Evolutionary conservation across 2,329 filamentous ascomycete species (phyloP).

Genomic region (Aspergillus brunneoviolaceus): DNA sequence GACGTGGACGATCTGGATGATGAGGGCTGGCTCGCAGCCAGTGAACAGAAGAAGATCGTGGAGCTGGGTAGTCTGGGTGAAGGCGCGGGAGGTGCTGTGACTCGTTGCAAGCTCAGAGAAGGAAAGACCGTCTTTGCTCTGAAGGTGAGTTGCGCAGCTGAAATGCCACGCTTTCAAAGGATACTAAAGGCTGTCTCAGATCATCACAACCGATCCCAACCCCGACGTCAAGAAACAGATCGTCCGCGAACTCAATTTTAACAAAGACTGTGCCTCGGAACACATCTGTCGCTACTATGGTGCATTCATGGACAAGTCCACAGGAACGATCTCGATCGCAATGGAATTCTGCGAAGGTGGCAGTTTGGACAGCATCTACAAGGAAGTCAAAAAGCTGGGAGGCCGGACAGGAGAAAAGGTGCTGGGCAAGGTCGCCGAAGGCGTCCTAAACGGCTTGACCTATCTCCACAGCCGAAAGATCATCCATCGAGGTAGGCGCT

Average conservation of each 20-base stretch:
- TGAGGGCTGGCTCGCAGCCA: slow-evolving; percentile 91
- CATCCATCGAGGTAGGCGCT: slow-evolving; percentile 70
- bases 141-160: slow-evolving; percentile 63
- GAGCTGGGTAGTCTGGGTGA: slow-evolving; percentile 90
- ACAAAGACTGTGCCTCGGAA: slow-evolving; percentile 92
- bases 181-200: slow-evolving; percentile 52
- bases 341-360: slow-evolving; percentile 99
- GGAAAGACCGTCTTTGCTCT: slow-evolving; percentile 94
- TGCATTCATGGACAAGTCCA: slow-evolving; percentile 93
- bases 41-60: slow-evolving; percentile 79
- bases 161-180: background rate
- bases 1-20: slow-evolving; percentile 96
- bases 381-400: slow-evolving; percentile 92
- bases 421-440: slow-evolving; percentile 92
- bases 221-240: slow-evolving; percentile 99
- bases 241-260: slow-evolving; percentile 91
- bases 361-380: slow-evolving; percentile 93
- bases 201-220: slow-evolving; percentile 97
- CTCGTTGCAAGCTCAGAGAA: slow-evolving; percentile 81
- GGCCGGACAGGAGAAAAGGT: slow-evolving; percentile 97
- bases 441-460: slow-evolving; percentile 86
- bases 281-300: slow-evolving; percentile 98
- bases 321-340: slow-evolving; percentile 93
- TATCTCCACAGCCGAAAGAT: slow-evolving; percentile 96
- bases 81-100: slow-evolving; percentile 93